Base-by-base conservation (phyloP, 2,329 filamentous ascomycete species). In the Aspergillus melleus region DNA sequence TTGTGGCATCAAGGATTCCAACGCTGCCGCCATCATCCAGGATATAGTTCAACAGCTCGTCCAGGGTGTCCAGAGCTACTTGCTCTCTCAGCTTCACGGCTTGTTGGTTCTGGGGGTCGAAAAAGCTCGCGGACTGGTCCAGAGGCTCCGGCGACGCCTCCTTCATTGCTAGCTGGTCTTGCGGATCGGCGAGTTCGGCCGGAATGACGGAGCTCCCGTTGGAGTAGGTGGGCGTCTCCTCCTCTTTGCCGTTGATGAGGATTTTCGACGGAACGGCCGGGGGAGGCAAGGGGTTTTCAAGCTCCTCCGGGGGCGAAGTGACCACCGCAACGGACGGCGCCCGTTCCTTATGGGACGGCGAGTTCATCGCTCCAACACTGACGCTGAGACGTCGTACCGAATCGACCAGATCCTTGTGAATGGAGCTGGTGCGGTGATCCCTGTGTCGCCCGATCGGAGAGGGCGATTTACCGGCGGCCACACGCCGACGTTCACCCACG, bases 1-100 rank as follows among this genome's bases (percentile, higher is more conserved):
- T 99, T 8, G 95, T 99, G 8, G 95, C 95, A 77, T 99, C 95
- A 12, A 99, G 86, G 64, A 99, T 98, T 42, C 95, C 95, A 10
- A 98, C 91, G 30, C 92, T 91, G 51, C 95, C 95, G 29, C 90
- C 91, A 56, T 88, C 83, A 24, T 88, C 82, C 36, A 98, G 81
- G 11, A 99, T 87, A 74, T 96, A 99, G 68, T 96, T 90, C 51
- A 99, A 78, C 9, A 98, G 82, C 72, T 99, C 95, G 69, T 99
- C 91, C 54, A 98, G 79, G 0, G 95, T 98, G 55, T 94, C 90
- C 75, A 97, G 86, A 5, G 95, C 95, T 39, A 96, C 91, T 76
- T 96, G 91, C 73, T 99, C 94, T 65, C 95, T 87, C 30, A 98
- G 82, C 66, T 89, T 88, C 54, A 92, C 86, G 0, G 94, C 95